Evolutionary conservation across 2,329 filamentous ascomycete genomes (phyloP), one percentile per base, ranked within the genome.

Genomic region (Colletotrichum viniferum): DNA sequence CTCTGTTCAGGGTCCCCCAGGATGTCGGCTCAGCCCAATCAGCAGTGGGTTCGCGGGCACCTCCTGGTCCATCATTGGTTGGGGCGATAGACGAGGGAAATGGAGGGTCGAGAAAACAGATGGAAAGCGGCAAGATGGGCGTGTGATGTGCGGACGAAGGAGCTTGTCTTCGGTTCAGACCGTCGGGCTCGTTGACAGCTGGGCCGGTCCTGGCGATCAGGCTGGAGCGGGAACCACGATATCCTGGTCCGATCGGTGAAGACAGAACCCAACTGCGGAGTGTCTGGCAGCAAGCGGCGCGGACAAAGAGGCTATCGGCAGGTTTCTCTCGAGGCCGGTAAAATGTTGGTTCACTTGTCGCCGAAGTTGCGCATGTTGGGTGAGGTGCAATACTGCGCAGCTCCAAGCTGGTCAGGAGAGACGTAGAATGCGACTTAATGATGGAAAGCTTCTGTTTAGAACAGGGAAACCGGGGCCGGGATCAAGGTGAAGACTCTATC

Each of bases 191-290:
- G 65, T 66, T 71, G 38, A 67, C 30, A 56, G 30, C 36, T 67
- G 73, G 69, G 62, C 48, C 56, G 55, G 69, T 38, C 69, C 73
- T 62, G 73, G 32, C 73, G 73, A 74, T 74, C 69, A 74, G 73
- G 69, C 73, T 38, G 73, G 66, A 63, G 34, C 36, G 3, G 30
- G 62, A 66, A 55, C 69, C 62, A 32, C 72, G 55, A 67, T 56
- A 74, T 71, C 71, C 71, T 36, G 52, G 67, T 64, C 18, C 18
- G 12, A 48, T 61, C 60, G 72, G 68, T 24, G 30, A 60, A 56
- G 63, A 36, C 52, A 28, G 52, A 71, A 62, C 72, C 72, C 36
- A 71, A 74, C 52, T 71, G 72, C 55, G 72, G 61, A 43, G 72
- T 21, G 28, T 71, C 21, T 71, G 61, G 68, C 72, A 64, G 61